Evolutionary conservation across 1,284 basidiomycete species (phyloP), one percentile per base, ranked within the genome.

Genomic region (Apiotrichum gamsii): DNA sequence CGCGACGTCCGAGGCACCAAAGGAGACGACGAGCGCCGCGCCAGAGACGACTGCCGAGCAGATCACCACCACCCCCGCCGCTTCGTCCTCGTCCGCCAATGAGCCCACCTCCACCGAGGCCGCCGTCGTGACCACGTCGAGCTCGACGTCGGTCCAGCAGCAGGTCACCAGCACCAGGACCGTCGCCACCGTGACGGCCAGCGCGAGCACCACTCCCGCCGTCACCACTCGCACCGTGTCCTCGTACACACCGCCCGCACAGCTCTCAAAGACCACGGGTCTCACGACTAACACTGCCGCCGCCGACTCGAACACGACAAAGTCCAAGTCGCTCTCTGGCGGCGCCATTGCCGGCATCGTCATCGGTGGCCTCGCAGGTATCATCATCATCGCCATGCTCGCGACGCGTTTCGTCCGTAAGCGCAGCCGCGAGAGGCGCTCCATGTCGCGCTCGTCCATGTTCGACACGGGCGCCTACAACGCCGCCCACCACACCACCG

Each of bases 341-440:
- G 52, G 52, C 25, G 49, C 52, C 9, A 58, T 70, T 38, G 61
- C 62, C 23, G 69, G 69, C 41, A 68, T 70, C 48, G 62, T 69
- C 41, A 56, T 63, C 38, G 69, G 63, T 23, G 58, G 65, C 36
- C 51, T 63, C 34, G 69, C 64, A 19, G 63, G 51, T 35, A 19
- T 69, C 3, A 62, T 57, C n/a, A 52, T 60, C 9, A 15, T 67
- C 16, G 67, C 49, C 2, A 30, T 68, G 28, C 42, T 70, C 25
- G 59, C 57, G 11, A 67, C 64, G 6, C 53, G 59, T 28, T 55
- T 45, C 4, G 43, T 64, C 36, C 47, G 65, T 32, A 64, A 65
- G 46, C 56, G 58, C 39, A 51, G 56, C 15, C 47, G 67, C 20
- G 52, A 53, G 2, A 59, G 57, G 44, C 51, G 67, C 33, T 66